phyloP scores from a whole-genome alignment of 2,329 filamentous ascomycete species.

The Penicillium sp. region DNA sequence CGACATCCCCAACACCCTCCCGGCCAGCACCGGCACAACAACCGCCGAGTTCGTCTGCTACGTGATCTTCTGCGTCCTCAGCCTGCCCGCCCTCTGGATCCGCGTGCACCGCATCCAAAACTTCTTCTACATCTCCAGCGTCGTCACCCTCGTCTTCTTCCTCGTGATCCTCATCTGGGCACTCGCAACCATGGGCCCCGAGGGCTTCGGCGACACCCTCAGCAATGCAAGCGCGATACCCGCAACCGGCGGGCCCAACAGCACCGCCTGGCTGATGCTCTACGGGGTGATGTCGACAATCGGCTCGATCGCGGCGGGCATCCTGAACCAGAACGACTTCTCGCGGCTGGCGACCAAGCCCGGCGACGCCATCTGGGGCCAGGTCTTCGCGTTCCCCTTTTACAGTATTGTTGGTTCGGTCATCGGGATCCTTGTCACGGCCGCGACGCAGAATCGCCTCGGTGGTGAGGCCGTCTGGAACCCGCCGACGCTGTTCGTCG shows the following conservation, averaged over 20 bases:
- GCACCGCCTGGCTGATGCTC: conserved; percentile 30
- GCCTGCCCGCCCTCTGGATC: conserved; percentile 52
- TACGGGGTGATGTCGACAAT: conserved; percentile 37
- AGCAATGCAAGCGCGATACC: not conserved
- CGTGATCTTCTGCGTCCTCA: conserved; percentile 51
- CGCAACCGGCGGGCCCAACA: not conserved
- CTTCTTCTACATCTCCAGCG: conserved; percentile 47
- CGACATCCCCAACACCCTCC: conserved; percentile 50
- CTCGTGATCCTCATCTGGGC: conserved; percentile 52
- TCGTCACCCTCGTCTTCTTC: conserved; percentile 42
- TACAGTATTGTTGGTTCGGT: conserved; percentile 23
- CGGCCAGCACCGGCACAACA: conserved; percentile 50
- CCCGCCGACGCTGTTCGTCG: conserved; percentile 27
- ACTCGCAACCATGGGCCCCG: conserved; percentile 48
- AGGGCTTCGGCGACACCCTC: conserved; percentile 27
- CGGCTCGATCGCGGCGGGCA: conserved; percentile 35
- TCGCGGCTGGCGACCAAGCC: conserved; percentile 32
- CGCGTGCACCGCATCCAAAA: conserved; percentile 49
- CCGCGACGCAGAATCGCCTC: conserved; percentile 34
- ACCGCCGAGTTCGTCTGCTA: conserved; percentile 52
- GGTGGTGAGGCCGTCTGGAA: conserved; percentile 32
- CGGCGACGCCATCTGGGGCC: conserved; percentile 30
- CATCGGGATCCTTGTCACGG: conserved; percentile 35
- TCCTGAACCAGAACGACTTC: conserved; percentile 40
- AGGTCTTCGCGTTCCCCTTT: conserved; percentile 29